Percentiles rank a stretch among this genome's conserved stretches.
Evolutionary conservation across 148 eudicot species (phyloP).

Genomic region (Rhododendron molle): DNA sequence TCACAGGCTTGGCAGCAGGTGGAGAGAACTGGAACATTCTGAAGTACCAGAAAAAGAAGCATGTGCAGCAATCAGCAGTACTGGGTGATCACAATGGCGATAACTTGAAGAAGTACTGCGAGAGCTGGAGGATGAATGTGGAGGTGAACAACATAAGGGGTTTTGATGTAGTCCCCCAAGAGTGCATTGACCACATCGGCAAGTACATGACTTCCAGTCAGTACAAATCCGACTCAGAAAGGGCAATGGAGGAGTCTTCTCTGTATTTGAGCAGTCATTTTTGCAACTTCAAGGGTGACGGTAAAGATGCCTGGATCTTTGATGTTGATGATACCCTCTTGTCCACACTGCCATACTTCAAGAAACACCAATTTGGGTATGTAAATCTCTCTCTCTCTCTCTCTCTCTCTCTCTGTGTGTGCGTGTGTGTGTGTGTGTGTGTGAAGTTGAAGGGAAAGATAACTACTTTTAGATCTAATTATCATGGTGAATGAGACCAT

Average conservation of each 20-base stretch:
- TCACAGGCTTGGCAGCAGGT: slow-evolving; percentile 4
- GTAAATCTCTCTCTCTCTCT: neutral
- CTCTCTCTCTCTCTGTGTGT: neutral
- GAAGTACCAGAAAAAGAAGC: slow-evolving; percentile 14
- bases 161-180: slow-evolving; percentile 43
- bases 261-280: slow-evolving; percentile 25
- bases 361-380: slow-evolving; percentile 44
- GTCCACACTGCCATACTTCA: slow-evolving; percentile 43
- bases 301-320: slow-evolving; percentile 49
- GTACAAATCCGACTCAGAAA: slow-evolving; percentile 26
- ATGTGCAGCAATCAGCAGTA: neutral
- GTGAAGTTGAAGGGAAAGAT: neutral
- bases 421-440: neutral
- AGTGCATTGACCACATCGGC: slow-evolving; percentile 32
- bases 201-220: slow-evolving; percentile 42
- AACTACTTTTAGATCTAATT: neutral
- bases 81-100: neutral
- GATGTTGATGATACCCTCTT: slow-evolving; percentile 50
- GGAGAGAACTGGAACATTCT: slow-evolving; percentile 31
- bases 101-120: slow-evolving; percentile 41
- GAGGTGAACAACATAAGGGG: slow-evolving; percentile 45
- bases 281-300: slow-evolving; percentile 29
- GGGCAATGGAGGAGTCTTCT: slow-evolving; percentile 27
- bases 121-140: slow-evolving; percentile 56
- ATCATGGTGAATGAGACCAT: neutral